Evolutionary conservation across 345 rosid genomes (phyloP).

Genomic region (Draba incana): DNA sequence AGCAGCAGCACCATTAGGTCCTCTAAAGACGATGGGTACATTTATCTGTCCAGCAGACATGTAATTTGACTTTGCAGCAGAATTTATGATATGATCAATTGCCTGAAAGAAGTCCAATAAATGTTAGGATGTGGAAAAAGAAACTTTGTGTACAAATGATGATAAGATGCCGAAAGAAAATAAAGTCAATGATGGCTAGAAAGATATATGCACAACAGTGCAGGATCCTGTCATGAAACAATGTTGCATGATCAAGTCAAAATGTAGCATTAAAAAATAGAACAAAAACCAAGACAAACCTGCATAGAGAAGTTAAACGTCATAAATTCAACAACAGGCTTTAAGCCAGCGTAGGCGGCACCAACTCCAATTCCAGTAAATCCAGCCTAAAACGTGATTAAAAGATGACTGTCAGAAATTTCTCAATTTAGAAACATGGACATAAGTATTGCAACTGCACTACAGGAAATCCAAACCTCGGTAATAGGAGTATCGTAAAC

Average conservation of each 20-base stretch:
- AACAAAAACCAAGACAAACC: constrained; percentile 46
- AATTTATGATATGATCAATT: constrained; percentile 89
- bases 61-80: constrained; percentile 83
- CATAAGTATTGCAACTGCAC: neutral
- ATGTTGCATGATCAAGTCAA: constrained; percentile 24
- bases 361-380: constrained; percentile 98
- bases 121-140: neutral
- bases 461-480: constrained; percentile 54
- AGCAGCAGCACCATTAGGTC: constrained; percentile 98
- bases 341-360: constrained; percentile 88
- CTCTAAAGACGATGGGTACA: constrained; percentile 90
- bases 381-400: constrained; percentile 67
- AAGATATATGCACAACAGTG: constrained; percentile 17
- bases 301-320: constrained; percentile 95
- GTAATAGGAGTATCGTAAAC: constrained; percentile 95
- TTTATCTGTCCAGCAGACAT: constrained; percentile 89
- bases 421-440: neutral
- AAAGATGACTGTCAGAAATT: constrained; percentile 19
- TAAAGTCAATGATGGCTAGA: constrained; percentile 2
- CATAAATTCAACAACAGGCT: constrained; percentile 91
- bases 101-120: constrained; percentile 52
- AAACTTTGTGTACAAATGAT: neutral
- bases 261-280: neutral
- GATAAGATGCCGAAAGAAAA: constrained; percentile 12
- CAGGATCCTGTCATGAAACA: neutral